Base-by-base conservation (phyloP, 495 filamentous ascomycete genomes). In the Monascus purpureus region DNA sequence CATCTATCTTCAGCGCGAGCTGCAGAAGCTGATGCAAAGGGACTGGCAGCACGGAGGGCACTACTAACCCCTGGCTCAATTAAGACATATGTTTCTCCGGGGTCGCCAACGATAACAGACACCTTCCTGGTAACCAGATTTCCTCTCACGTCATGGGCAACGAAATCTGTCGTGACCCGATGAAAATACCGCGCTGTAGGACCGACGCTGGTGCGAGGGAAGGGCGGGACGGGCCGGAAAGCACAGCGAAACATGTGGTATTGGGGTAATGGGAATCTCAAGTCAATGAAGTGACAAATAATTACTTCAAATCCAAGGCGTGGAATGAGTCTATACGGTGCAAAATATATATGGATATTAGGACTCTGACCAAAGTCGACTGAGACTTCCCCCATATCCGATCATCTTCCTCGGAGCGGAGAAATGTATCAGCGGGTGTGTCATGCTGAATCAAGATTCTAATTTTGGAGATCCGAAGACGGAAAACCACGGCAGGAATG, bases 41-140 rank as follows among this genome's bases (percentile, higher is more conserved):
- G 42, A 32, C 44, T 49, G 17, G 45, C 48, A 42, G 53, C 43
- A 31, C 47, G 33, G 24, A 57, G 40, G 32, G 46, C 43, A 39
- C 14, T 42, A 22, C 51, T 47, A 39, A 53, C 34, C 34, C 26
- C 45, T 44, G 34, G 34, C 7, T 46, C 37, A 41, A 58, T 46
- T 33, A 51, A 38, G 33, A 52, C 41, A 43, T 48, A 55, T 18
- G 41, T 29, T 42, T 50, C 43, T 33, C 41, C 51, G 12, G 46
- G 41, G 32, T 51, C 28, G 8, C 51, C 49, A 35, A 58, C 14
- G 31, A 49, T 43, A 30, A 53, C 17, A 30, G 49, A 39, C 19
- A 53, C 46, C 31, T 49, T 47, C 11, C 18, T 42, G 6, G 42
- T 37, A 27, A 46, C 37, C 30, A 43, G 32, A 32, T 43, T 45